Percentiles rank a stretch among this genome's conserved stretches.
phyloP scores from a whole-genome alignment of 2,329 filamentous ascomycete species.

The Hymenoscyphus infarciens region DNA sequence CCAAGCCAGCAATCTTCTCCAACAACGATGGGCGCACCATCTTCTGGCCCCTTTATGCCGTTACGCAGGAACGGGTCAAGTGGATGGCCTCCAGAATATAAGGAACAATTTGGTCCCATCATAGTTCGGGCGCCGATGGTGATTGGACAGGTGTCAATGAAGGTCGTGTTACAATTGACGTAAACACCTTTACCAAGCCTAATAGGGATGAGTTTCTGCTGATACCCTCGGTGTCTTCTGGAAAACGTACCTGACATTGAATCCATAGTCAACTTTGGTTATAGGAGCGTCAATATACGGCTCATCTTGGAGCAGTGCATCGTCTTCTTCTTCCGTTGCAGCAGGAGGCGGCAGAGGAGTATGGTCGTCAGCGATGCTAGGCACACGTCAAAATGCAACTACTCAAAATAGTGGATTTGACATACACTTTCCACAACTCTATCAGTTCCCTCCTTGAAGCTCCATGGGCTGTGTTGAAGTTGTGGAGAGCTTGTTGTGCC shows the following conservation, averaged over 20 bases:
- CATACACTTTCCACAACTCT: constrained; percentile 70
- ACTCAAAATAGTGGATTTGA: constrained; percentile 5
- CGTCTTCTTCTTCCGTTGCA: constrained; percentile 59
- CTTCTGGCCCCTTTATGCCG: constrained; percentile 71
- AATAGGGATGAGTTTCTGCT: constrained; percentile 11
- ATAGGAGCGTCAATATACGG: constrained; percentile 70
- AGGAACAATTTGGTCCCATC: constrained; percentile 71
- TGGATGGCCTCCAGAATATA: constrained; percentile 75
- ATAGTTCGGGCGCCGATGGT: constrained; percentile 74
- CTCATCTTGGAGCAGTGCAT: constrained; percentile 57
- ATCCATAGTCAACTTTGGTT: constrained; percentile 68
- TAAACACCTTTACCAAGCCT: constrained; percentile 67
- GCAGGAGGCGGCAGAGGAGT: constrained; percentile 59
- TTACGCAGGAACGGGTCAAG: constrained; percentile 71
- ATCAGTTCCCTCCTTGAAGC: constrained; percentile 58
- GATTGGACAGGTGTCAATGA: constrained; percentile 73
- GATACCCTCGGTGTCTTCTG: not conserved
- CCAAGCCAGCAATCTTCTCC: constrained; percentile 81
- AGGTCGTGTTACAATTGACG: constrained; percentile 71
- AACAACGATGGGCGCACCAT: constrained; percentile 68
- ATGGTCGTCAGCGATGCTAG: constrained; percentile 51
- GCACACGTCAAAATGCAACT: constrained; percentile 14
- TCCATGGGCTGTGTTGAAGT: constrained; percentile 62
- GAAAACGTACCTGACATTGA: constrained; percentile 57
- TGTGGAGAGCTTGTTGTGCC: constrained; percentile 57